These are phyloP conservation scores for Globisporangium uncinulatum DNA, from an alignment of 352 stramenopile species.

Conservation along the genomic window DNA sequence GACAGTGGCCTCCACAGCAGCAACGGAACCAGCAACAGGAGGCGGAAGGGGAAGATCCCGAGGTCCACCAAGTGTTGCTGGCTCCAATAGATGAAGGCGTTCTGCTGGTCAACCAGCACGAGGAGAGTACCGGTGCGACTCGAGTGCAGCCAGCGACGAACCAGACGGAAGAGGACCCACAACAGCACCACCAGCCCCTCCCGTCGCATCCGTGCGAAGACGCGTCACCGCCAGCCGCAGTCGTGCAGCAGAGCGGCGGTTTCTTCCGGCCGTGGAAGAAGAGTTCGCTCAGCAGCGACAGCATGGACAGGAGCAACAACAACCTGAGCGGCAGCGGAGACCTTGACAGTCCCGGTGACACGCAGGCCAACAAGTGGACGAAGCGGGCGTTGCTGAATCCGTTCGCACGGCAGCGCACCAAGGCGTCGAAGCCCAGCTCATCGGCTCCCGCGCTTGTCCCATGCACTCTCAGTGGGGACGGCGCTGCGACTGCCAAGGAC, in stretches of 20 bases:
- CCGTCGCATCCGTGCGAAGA: slow-evolving; percentile 11
- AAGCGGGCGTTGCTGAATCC: slow-evolving; percentile 59
- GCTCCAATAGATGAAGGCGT: not conserved
- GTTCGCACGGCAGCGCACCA: slow-evolving; percentile 39
- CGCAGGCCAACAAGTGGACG: slow-evolving; percentile 63
- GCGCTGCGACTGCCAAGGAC: slow-evolving; percentile 8
- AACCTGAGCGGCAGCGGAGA: slow-evolving; percentile 3
- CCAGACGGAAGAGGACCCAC: slow-evolving; percentile 10
- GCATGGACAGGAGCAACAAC: slow-evolving; percentile 14
- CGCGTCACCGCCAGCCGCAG: slow-evolving; percentile 1
- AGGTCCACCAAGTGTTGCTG: too few species aligned
- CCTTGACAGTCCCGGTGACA: slow-evolving; percentile 1
- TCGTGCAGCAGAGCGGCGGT: slow-evolving; percentile 17
- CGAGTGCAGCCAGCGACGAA: not conserved
- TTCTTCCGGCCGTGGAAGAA: slow-evolving; percentile 66
- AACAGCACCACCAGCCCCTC: slow-evolving; percentile 14
- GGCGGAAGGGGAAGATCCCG: slow-evolving; percentile 1
- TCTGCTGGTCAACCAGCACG: not conserved
- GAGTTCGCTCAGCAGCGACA: slow-evolving; percentile 7
- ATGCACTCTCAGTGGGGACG: not conserved
- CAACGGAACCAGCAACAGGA: slow-evolving; percentile 24
- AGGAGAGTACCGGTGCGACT: not conserved
- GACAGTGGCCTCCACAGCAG: not conserved
- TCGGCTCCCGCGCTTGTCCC: not conserved
- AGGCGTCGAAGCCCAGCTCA: not conserved